A percentile compares a stretch with the other conserved stretches of the same genome.
Evolutionary conservation across 2,329 filamentous ascomycete species (phyloP).

Genomic region (Podosphaera fusca): DNA sequence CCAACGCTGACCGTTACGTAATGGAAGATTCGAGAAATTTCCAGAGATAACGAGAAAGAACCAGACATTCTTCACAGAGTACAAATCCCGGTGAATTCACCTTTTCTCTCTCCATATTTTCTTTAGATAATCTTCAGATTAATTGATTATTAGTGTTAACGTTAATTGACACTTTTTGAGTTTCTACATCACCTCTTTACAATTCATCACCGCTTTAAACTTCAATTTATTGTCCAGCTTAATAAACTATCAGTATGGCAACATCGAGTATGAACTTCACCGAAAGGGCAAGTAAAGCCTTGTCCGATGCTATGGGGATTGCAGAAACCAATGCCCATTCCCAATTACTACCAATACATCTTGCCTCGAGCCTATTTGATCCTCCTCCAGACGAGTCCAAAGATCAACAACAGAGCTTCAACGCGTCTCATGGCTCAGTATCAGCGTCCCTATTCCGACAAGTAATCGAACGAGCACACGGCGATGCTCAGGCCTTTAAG

Average conservation of each 20-base stretch:
- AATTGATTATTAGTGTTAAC: no score
- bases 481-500: slow-evolving; percentile 74
- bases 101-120: no score
- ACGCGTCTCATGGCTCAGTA: slow-evolving; percentile 37
- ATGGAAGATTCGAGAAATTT: no score
- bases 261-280: slow-evolving; percentile 67
- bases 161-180: no score
- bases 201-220: no score
- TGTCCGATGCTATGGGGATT: slow-evolving; percentile 70
- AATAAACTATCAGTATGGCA: slow-evolving; percentile 29
- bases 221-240: slow-evolving; percentile 3
- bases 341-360: slow-evolving; percentile 73
- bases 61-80: no score
- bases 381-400: slow-evolving; percentile 55
- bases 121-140: no score
- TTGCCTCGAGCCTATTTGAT: slow-evolving; percentile 63
- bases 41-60: no score
- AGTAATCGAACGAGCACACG: slow-evolving; percentile 80
- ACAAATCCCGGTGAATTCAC: no score
- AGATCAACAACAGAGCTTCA: slow-evolving; percentile 38
- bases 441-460: slow-evolving; percentile 70
- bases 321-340: slow-evolving; percentile 80
- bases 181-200: no score
- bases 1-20: no score
- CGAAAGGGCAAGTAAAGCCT: slow-evolving; percentile 70